Percentiles rank a stretch among this genome's conserved stretches.
Conservation (phyloP, 805 yeast genomes). For the Kodamaea neixiangensis region DNA sequence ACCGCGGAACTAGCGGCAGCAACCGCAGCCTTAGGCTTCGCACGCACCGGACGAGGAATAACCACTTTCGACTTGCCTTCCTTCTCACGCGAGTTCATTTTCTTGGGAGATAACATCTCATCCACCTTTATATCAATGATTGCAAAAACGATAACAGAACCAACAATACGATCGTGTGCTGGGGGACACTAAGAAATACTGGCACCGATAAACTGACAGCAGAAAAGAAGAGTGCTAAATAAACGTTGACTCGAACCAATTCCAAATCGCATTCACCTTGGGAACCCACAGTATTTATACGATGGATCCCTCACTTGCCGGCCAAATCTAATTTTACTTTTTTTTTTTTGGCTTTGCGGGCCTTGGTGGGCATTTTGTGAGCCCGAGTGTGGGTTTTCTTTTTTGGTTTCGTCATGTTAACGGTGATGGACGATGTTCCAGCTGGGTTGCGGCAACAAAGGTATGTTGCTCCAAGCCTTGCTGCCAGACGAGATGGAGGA, state of each 20-base stretch:
- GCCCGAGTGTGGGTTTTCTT: background rate
- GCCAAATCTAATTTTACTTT: constrained; percentile 2
- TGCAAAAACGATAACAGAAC: no score
- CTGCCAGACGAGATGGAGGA: background rate
- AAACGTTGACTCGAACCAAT: no score
- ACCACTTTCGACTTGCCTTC: background rate
- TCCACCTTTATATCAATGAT: no score
- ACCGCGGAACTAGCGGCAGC: background rate
- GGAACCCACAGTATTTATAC: background rate
- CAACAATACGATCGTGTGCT: no score
- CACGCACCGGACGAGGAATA: background rate
- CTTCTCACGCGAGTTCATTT: background rate
- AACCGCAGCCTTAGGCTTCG: background rate
- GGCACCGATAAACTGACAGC: no score
- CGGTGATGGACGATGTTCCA: constrained; percentile 5
- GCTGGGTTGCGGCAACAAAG: background rate
- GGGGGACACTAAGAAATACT: no score
- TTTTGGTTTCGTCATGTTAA: constrained; percentile 3
- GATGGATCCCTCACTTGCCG: background rate
- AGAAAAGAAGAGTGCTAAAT: no score
- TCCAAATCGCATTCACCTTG: background rate
- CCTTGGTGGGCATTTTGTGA: background rate
- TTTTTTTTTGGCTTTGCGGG: background rate
- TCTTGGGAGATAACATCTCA: background rate
- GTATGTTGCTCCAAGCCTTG: background rate